Base-by-base conservation (phyloP, 208 protist species). In the Trypanosoma boissoni region DNA sequence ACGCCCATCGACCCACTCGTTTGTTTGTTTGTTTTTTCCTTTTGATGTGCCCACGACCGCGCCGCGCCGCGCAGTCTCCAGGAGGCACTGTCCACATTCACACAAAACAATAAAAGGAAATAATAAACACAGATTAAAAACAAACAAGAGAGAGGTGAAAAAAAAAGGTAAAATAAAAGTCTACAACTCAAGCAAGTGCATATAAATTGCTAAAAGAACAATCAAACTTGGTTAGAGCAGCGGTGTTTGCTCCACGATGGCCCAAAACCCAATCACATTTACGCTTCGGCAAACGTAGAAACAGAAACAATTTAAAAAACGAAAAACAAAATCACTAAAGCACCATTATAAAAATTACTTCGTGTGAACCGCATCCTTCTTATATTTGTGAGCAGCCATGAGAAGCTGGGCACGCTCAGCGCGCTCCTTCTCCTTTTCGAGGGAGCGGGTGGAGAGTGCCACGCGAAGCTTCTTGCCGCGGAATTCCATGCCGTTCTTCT, bases 401-500 rank as follows among this genome's bases (percentile, higher is more conserved):
- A 91, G 56, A 39, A 85, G 67, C 58, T 78, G 76, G 50, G 83
- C 69, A 54, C 68, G 63, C 48, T 75, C 54, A 55, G 76, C 63
- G 68, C 72, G 73, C 32, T 51, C 61, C 64, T 74, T 72, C 39
- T 86, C 67, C 81, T 89, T 88, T 49, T 83, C 67, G 36, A 92
- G 74, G 42, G 82, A 88, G 56, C 76, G 71, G 34, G 81, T 78
- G 26, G 81, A 88, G 42, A 79, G 76, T 29, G 60, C 57, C 50
- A 88, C 85, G 50, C 61, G 72, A 44, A 92, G 76, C 57, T 76
- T 78, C 74, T 92, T 79, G 64, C 77, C 77, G 59, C 74, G 81
- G 81, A 88, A 92, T 61, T 80, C 74, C 3, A 58, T 61, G 54
- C 78, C 85, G 78, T 88, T 87, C 78, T 81, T 86, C 57, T 88